Conservation (phyloP, 345 rosid genomes). For the Populus deltoides region DNA sequence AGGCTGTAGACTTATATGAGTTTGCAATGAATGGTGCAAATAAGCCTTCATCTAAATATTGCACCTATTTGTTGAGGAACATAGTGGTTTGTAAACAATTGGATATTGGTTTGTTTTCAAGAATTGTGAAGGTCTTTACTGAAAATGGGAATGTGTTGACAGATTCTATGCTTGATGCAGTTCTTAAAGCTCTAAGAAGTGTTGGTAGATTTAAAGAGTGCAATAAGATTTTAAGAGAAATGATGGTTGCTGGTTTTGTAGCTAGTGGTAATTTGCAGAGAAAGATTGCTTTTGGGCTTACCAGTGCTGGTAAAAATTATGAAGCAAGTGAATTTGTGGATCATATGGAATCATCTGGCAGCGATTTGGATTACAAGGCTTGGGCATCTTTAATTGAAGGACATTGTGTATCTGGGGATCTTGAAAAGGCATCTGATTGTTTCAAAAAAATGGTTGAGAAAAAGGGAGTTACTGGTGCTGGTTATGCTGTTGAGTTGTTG, state of each 20-base stretch:
- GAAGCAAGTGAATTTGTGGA: conserved; percentile 48
- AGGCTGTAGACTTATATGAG: conserved; percentile 72
- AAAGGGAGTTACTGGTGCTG: conserved; percentile 41
- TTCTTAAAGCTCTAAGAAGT: conserved; percentile 64
- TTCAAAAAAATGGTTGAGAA: conserved; percentile 55
- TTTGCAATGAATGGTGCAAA: conserved; percentile 60
- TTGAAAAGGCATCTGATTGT: conserved; percentile 58
- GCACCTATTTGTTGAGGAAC: conserved; percentile 62
- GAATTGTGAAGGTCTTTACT: conserved; percentile 52
- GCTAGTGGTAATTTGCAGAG: conserved; percentile 45
- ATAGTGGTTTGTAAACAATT: conserved; percentile 53
- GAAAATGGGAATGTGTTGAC: conserved; percentile 55
- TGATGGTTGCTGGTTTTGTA: conserved; percentile 58
- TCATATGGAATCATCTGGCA: conserved; percentile 49
- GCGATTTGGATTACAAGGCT: conserved; percentile 47
- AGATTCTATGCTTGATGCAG: conserved; percentile 54
- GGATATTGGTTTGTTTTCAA: conserved; percentile 63
- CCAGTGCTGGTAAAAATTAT: conserved; percentile 54
- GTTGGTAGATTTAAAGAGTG: conserved; percentile 56
- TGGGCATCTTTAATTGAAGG: conserved; percentile 70
- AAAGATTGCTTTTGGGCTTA: conserved; percentile 53
- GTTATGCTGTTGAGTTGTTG: conserved; percentile 57
- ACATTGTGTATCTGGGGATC: conserved; percentile 62
- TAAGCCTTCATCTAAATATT: conserved; percentile 52
- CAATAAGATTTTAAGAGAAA: conserved; percentile 56